Base-by-base conservation (phyloP, 2,329 filamentous ascomycete species). In the Pseudomassariella vexata region DNA sequence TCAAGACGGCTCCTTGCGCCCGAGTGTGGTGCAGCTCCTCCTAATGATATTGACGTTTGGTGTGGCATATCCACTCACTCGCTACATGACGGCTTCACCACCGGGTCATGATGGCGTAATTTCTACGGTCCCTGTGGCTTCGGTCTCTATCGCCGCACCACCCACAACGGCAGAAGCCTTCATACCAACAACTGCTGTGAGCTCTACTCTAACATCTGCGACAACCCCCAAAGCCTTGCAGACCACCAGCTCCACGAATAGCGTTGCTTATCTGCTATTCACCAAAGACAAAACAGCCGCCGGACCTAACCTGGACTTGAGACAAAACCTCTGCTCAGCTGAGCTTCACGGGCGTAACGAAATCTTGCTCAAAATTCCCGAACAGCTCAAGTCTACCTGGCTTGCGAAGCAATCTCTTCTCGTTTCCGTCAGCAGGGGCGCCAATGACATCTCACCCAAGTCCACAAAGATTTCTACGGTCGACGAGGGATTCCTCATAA, bases 371-470 rank as follows among this genome's bases (percentile, higher is more conserved):
- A 68, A 63, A 30, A 67, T 79, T 9, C 66, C 72, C 3, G 55
- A 60, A 28, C 57, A 50, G 27, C 68, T 60, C 46, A 78, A 68
- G 51, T 63, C 62, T 26, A 59, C 58, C 17, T 79, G 74, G 73
- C 60, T 77, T 27, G 60, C 66, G 4, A 73, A 67, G 45, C 66
- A 73, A 19, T 75, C 75, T 19, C 65, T 80, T 38, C 60, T 65
- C 31, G 65, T 80, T 32, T 66, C 70, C 16, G 70, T 76, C 16
- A 67, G 63, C 24, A 67, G 73, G 25, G 67, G 61, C 4, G 59
- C 63, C 10, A 46, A 59, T 20, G 53, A 57, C 21, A 60, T 79
- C 28, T 63, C 66, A 32, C 68, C 68, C 14, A 66, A 66, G 40
- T 63, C 66, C 32, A 69, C 68, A 17, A 67, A 66, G 41, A 57